Evolutionary conservation across 2,329 filamentous ascomycete genomes (phyloP), one percentile per base, ranked within the genome.

Genomic region (Davidsoniella virescens): DNA sequence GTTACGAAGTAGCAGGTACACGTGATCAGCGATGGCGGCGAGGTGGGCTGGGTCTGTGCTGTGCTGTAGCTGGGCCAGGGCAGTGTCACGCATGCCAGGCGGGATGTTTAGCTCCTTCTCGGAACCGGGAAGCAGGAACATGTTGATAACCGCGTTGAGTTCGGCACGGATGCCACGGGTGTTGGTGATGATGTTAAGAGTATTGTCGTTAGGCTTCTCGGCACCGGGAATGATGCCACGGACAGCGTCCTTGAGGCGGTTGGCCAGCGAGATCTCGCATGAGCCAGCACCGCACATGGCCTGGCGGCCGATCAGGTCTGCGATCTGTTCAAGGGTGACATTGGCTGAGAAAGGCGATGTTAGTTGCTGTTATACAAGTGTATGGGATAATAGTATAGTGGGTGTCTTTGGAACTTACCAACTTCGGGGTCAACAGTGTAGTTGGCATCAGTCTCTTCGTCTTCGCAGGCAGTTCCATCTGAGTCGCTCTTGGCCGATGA

Each of bases 91-190:
- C 54, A 71, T 64, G 2, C 61, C 52, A 1, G 65, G 61, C 3
- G 69, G 67, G 52, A 71, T 66, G 58, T 71, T 71, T 52, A 71
- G 64, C 54, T 71, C 69, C 56, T 70, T 71, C 41, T 65, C 61
- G 1, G 66, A 59, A 5, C 62, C 62, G 1, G 67, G 65, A 12
- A 62, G 44, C 9, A 71, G 62, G 53, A 67, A 71, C 1, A 64
- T 62, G 26, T 61, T 57, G 56, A 65, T 60, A 45, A 71, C 61
- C 46, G 65, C 64, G 44, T 64, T 59, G 47, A 71, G 61, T 43
- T 67, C 65, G 45, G 56, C 53, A 7, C 58, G 58, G 37, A 54
- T 51, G 36, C 55, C 47, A 36, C 50, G 56, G 2, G 43, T 49
- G 5, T 51, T 47, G 16, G 47, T 23, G 20, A 53, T 53, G 40